Evolutionary conservation across 2,329 filamentous ascomycete genomes (phyloP).

Genomic region (Dothistroma pini): DNA sequence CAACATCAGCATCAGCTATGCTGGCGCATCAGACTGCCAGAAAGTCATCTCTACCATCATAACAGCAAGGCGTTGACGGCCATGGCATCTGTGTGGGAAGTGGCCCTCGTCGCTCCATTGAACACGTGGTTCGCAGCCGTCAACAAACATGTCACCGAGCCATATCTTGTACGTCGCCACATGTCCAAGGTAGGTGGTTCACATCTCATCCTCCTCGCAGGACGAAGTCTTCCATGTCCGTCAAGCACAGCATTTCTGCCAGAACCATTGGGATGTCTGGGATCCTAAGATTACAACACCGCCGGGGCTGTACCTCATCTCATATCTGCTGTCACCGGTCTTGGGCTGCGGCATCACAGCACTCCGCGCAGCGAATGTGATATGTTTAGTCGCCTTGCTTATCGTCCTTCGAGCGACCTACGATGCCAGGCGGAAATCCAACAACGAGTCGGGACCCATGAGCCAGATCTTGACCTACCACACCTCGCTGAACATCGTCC

Average conservation of each 20-base stretch:
- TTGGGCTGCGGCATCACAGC: conserved; percentile 40
- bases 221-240: conserved; percentile 88
- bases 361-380: conserved; percentile 39
- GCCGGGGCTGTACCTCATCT: conserved; percentile 62
- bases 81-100: conserved; percentile 19
- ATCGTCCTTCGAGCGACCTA: conserved; percentile 27
- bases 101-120: conserved; percentile 21
- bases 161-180: conserved; percentile 52
- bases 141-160: conserved; percentile 50
- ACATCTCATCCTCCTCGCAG: conserved; percentile 43
- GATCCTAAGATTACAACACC: conserved; percentile 98
- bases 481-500: conserved; percentile 70
- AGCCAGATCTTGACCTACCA: conserved; percentile 35
- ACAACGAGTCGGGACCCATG: conserved; percentile 11
- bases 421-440: conserved; percentile 23
- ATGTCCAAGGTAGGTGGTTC: conserved; percentile 20
- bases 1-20: background rate
- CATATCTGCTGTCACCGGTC: conserved; percentile 38
- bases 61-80: background rate
- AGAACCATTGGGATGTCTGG: conserved; percentile 71
- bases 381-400: conserved; percentile 37
- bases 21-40: background rate
- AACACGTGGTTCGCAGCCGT: conserved; percentile 38
- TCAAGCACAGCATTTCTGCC: conserved; percentile 84
- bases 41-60: background rate